Evolutionary conservation across 75 land plant genomes (phyloP), one percentile per base, ranked within the genome.

Genomic region (Picea sitchensis): DNA sequence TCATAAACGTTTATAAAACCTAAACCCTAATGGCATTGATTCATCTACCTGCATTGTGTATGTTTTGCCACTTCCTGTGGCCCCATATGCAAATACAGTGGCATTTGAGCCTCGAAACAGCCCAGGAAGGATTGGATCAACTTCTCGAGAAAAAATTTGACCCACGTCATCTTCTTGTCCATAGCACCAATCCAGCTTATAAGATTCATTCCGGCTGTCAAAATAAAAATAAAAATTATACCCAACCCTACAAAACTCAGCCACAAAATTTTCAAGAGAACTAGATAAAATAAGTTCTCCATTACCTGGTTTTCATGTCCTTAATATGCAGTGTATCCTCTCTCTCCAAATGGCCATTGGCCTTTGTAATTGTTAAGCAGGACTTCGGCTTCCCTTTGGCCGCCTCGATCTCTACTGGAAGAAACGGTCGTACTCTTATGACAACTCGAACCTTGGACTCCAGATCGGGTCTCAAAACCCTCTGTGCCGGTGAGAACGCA

Each of bases 1-100:
- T 51, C 56, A 51, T 9, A 51, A 51, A 51, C 56, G 56, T 51
- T 51, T 51, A 51, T 51, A 11, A 51, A 51, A 51, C 1, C 11
- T 51, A 67, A 67, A 36, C 18, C 41, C 44, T 34, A 67, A 71
- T n/a, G 4, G 8, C 74, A 44, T 71, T 31, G 3, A 8, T 8
- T 44, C 12, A 69, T 76, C 44, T 15, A 93, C 98, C 98, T 95
- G 95, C 94, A 95, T 93, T 1, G 98, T 95, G 79, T 91, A 91
- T 3, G 95, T 95, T 63, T 95, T 95, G 30, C 98, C 98, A 83
- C 98, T 95, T 14, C 98, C 98, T 7, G 98, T 93, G 1, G 98
- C 95, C 7, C 98, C 98, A 84, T 95, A 95, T 17, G 92, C 95
- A 75, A 95, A 95, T 11, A 95, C 89, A 1, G 98, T 95, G 3